phyloP scores from a whole-genome alignment of 192 early-diverging fungal species.

The Pilobolus umbonatus region DNA sequence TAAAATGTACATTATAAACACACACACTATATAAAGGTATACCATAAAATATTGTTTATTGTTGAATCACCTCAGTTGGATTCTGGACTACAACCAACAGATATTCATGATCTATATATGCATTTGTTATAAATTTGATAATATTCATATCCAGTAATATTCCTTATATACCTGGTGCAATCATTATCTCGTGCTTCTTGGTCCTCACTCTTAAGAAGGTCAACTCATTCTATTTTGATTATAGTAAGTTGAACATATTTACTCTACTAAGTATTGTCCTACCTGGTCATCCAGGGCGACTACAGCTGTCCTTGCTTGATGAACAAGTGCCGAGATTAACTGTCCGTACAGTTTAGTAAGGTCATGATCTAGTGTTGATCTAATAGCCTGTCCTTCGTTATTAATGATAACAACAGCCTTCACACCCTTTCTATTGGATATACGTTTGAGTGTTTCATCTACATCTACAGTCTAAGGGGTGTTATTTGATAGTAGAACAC shows the following conservation, averaged over 20 bases:
- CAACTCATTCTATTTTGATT: constrained; percentile 71
- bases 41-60: neutral
- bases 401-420: constrained; percentile 90
- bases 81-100: constrained; percentile 80
- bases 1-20: no score
- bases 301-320: constrained; percentile 70
- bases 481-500: no score
- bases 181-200: constrained; percentile 96
- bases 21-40: no score
- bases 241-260: neutral
- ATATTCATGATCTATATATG: constrained; percentile 82
- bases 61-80: constrained; percentile 37
- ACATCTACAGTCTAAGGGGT: constrained; percentile 32
- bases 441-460: constrained; percentile 90
- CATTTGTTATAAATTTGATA: neutral
- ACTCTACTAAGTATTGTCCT: neutral
- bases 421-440: constrained; percentile 86
- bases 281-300: constrained; percentile 82
- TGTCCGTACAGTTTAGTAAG: constrained; percentile 79
- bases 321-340: constrained; percentile 77
- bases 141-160: neutral
- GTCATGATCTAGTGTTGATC: constrained; percentile 79
- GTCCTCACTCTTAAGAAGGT: constrained; percentile 91
- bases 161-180: constrained; percentile 69
- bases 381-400: constrained; percentile 84